phyloP scores from a whole-genome alignment of 2,329 filamentous ascomycete species.

The Verticillium dahliae region DNA sequence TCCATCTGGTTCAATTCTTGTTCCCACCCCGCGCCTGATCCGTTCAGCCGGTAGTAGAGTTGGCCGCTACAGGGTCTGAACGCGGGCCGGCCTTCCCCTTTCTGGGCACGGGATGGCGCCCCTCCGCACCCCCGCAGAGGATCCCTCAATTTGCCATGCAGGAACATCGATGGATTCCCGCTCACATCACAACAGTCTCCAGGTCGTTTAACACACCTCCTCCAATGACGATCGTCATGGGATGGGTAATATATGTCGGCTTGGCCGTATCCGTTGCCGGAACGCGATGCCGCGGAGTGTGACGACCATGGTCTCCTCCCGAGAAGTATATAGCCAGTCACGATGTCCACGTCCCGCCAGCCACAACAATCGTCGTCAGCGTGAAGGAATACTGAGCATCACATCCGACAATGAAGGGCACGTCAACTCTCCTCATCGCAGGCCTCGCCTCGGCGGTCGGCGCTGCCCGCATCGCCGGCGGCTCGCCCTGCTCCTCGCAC shows the following conservation, averaged over 20 bases:
- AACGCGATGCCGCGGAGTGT: neutral
- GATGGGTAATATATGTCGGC: neutral
- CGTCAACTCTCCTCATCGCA: neutral
- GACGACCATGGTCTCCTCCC: neutral
- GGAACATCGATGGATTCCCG: neutral
- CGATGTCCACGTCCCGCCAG: neutral
- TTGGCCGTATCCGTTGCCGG: neutral
- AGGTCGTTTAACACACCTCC: neutral
- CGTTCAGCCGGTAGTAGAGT: constrained; percentile 7
- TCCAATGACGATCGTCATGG: neutral
- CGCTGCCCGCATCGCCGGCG: constrained; percentile 1
- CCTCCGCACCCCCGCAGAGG: constrained; percentile 11
- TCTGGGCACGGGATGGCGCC: constrained; percentile 10
- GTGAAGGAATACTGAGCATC: neutral
- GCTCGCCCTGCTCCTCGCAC: neutral
- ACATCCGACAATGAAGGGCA: neutral
- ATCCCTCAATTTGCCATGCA: neutral
- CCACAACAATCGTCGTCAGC: neutral
- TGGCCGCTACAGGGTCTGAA: neutral
- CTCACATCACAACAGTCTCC: neutral
- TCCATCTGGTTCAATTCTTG: neutral
- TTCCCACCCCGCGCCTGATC: neutral
- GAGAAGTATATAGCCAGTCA: neutral
- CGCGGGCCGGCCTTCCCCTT: constrained; percentile 2
- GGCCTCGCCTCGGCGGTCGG: neutral